Evolutionary conservation across 352 stramenopile species (phyloP), one percentile per base, ranked within the genome.

Genomic region (Globisporangium middletonii): DNA sequence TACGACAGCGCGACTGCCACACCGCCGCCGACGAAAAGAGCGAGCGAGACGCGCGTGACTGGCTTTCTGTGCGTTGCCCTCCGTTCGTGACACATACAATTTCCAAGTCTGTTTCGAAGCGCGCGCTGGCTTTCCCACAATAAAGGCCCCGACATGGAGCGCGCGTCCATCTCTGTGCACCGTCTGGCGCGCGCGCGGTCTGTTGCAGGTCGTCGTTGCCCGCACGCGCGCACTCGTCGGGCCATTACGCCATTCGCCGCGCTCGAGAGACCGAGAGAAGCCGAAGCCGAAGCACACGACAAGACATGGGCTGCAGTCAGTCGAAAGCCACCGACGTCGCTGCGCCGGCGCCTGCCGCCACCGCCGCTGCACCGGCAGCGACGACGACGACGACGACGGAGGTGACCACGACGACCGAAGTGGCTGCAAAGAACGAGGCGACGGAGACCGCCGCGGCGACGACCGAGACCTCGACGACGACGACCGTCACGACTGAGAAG

Each of bases 201-300:
- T 35, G 30, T 8, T 35, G 30, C 30, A 35, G 30, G 30, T 35
- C 30, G 30, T 35, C 30, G 19, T 30, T 33, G 46, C 46, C 46
- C 23, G 12, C 46, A n/a, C 12, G 19, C 45, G 27, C n/a, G 45
- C 16, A 23, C 23, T 23, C 23, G 23, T 23, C 23, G 23, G 23
- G 23, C 23, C 46, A 51, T 51, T 51, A 37, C 23, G 46, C 46
- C 19, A 51, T 51, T 51, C 28, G 13, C 26, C 23, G 26, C 46
- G 46, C 18, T 19, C 46, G 46, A 35, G 13, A 15, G 23, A 51
- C 19, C 18, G 13, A 6, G 2, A 19, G 23, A 51, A 37, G 37
- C 4, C 4, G 37, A 43, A 43, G 37, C 4, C 4, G 9, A 16
- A 35, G 30, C 30, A 43, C 37, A 9, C 4, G 9, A 43, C 37